Base-by-base conservation (phyloP, 2,329 filamentous ascomycete species). In the Daldinia sp. region DNA sequence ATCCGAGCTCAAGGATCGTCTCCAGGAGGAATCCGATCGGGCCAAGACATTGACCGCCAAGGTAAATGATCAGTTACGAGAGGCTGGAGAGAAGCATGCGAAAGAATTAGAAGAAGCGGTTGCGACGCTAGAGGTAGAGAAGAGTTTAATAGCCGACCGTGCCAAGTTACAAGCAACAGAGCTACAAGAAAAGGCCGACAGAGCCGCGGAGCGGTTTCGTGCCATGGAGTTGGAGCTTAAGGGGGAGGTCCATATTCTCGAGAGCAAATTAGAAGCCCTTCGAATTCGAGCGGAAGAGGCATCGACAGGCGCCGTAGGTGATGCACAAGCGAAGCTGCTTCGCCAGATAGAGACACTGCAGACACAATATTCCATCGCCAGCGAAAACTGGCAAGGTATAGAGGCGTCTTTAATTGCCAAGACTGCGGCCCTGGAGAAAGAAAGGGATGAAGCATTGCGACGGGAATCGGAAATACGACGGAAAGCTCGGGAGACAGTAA, bases 331-430 rank as follows among this genome's bases (percentile, higher is more conserved):
- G 41, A 98, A 97, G 76, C 82, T 98, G 37, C 82, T 98, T 41
- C 88, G 95, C 37, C 96, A 99, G 77, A 91, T 99, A 55, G 95
- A 99, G 79, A 97, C 92, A 0, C 80, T 99, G 34, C 95, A 99
- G 77, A 95, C 92, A 5, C 96, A 99, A 75, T 97, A 99, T 77
- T 89, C 93, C 0, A 89, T 96, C 56, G 95, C 95, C 1, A 95
- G 92, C 69, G 93, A 96, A 73, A 99, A 99, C 71, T 99, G 96
- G 95, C 94, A 97, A 74, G 92, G 93, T 0, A 96, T 99, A 64
- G 94, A 99, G 77, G 87, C 91, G 8, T 96, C 92, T 2, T 79
- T 99, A 29, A 85, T 94, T 51, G 87, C 92, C 19, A 87, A 94
- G 59, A 84, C 95, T 9, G 84, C 89, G 3, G 89, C 82, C 50